Evolutionary conservation across 352 stramenopile species (phyloP).

Genomic region (Globisporangium okanoganense): DNA sequence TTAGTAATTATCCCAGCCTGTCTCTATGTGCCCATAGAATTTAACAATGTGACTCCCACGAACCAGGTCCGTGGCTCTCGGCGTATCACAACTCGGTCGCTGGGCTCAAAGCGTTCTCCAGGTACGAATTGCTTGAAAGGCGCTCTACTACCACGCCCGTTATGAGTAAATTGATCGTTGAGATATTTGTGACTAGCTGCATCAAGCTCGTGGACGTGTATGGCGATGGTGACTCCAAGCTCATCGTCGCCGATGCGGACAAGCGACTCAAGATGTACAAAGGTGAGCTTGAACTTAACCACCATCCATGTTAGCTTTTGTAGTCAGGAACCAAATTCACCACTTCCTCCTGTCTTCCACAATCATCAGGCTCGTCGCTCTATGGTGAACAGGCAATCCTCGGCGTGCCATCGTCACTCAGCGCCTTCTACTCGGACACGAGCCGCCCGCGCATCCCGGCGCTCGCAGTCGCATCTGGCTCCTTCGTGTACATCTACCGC

Average conservation of each 20-base stretch:
- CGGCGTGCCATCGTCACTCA: constrained; percentile 64
- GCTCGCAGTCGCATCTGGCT: constrained; percentile 81
- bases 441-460: constrained; percentile 69
- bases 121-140: constrained; percentile 16
- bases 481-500: constrained; percentile 90
- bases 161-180: background rate
- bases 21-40: background rate
- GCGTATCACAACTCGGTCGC: constrained; percentile 90
- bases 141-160: no score
- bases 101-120: constrained; percentile 76
- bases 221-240: constrained; percentile 77
- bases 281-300: constrained; percentile 23
- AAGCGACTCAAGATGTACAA: constrained; percentile 88
- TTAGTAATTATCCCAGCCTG: background rate
- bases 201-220: constrained; percentile 81
- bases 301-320: background rate
- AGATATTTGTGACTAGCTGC: constrained; percentile 25
- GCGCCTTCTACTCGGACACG: constrained; percentile 72
- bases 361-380: constrained; percentile 57
- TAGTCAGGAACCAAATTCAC: background rate
- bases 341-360: no score
- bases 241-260: constrained; percentile 78
- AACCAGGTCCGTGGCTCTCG: constrained; percentile 71
- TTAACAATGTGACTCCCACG: background rate
- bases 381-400: constrained; percentile 80